Base-by-base conservation (phyloP, 2,329 filamentous ascomycete genomes). In the Fusarium sp. region DNA sequence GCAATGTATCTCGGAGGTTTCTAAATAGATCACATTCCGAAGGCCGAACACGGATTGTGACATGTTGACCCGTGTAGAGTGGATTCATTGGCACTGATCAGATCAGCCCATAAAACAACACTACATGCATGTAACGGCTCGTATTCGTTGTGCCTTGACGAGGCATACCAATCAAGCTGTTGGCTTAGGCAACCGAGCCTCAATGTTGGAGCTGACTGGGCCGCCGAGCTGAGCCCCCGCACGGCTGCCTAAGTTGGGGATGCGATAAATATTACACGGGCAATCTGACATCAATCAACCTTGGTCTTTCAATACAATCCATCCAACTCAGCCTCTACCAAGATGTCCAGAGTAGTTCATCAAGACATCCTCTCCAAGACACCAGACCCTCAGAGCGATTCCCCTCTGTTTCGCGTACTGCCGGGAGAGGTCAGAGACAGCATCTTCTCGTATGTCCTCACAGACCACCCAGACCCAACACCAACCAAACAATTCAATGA, bases 401-500 rank as follows among this genome's bases (percentile, higher is more conserved):
- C 59, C 15, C 75, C 68, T 2, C 70, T 84, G 1, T 83, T 81
- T 64, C 39, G 54, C 3, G 17, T 62, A 3, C 69, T 87, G 0
- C 84, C 85, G 0, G 78, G 79, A 17, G 85, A 88, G 70, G 67
- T 87, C 15, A 81, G 85, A 54, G 77, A 78, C 60, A 69, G 75
- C 3, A 84, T 88, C 47, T 88, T 84, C 69, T 58, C 74, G 11
- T 76, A 74, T 42, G 78, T 74, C 1, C 71, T 85, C 5, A 73
- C 77, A 8, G 79, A 80, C 29, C 79, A 77, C 31, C 76, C 78
- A 11, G 80, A 81, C 39, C 67, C 74, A 6, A 55, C 64, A 3
- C 69, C 71, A 1, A 51, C 63, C 2, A 53, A 49, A 2, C 65
- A 61, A 2, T 81, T 80, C 70, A 48, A 23, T 1, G 41, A 56